Base-by-base conservation (phyloP, 2,329 filamentous ascomycete species). In the Ophiostoma novo-ulmi region DNA sequence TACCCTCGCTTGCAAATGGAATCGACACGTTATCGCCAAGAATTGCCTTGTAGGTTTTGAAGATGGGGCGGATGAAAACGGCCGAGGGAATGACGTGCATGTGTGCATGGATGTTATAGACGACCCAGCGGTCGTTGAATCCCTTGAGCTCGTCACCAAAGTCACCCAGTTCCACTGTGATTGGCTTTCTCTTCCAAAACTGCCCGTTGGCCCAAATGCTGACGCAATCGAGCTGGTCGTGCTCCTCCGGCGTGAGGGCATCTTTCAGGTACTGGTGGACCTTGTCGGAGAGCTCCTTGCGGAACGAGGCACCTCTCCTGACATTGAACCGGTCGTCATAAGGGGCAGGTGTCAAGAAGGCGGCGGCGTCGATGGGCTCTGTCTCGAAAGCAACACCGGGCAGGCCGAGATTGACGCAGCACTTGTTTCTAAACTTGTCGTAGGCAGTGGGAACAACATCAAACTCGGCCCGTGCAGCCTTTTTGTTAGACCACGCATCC, bases 171-270 rank as follows among this genome's bases (percentile, higher is more conserved):
- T 35, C 17, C n/a, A 38, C 35, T 13, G 11, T 3, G 3, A n/a
- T 35, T 4, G 67, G 31, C 7, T 44, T 20, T 17, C 17, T 26
- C 17, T 41, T 31, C 69, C 69, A 70, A n/a, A 70, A 63, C 8
- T 26, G 7, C 20, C 69, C 69, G 20, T 63, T 64, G 26, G 69
- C 48, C 64, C 64, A 70, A 20, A 70, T 35, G 22, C 63, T 38
- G 48, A 70, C 64, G 11, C 36, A 38, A 3, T 22, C 22, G 10
- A 70, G 48, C 22, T 26, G 64, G 17, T 6, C 20, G 11, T 31
- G 64, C 41, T 70, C 69, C 1, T 61, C 38, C 0, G 36, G 5
- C 17, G 64, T 35, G 6, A 58, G 14, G 36, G 35, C 69, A 8
- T 65, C 64, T 5, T 10, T 26, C 17, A 70, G 35, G 36, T 41